These are phyloP conservation scores for Nemania diffusa DNA, from an alignment of 2,329 filamentous ascomycete genomes.

Conservation along the genomic window DNA sequence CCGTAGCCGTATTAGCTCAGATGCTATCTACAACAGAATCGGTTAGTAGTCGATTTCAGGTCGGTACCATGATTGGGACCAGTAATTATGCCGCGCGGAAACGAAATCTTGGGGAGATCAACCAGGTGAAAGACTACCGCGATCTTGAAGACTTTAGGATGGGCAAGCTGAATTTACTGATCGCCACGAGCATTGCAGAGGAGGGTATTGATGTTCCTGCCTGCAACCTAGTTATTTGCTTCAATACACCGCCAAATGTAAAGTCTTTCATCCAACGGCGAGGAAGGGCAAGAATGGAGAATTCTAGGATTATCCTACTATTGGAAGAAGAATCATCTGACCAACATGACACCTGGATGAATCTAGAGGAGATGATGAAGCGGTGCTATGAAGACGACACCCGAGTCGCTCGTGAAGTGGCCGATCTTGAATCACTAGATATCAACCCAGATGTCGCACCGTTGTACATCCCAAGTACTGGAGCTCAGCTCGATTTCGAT, in stretches of 20 bases:
- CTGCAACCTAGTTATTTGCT: slow-evolving; percentile 71
- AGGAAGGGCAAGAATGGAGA: slow-evolving; percentile 61
- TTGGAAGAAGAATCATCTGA: slow-evolving; percentile 47
- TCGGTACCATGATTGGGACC: slow-evolving; percentile 67
- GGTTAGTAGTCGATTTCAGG: slow-evolving; percentile 57
- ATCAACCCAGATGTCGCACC: slow-evolving; percentile 47
- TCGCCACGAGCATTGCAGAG: slow-evolving; percentile 72
- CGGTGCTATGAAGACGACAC: slow-evolving; percentile 72
- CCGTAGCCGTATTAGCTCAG: slow-evolving; percentile 68
- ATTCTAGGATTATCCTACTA: slow-evolving; percentile 63
- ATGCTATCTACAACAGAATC: slow-evolving; percentile 65
- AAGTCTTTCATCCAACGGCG: slow-evolving; percentile 69
- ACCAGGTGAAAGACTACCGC: slow-evolving; percentile 44
- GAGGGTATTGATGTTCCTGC: slow-evolving; percentile 75
- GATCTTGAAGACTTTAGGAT: slow-evolving; percentile 62
- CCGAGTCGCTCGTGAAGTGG: slow-evolving; percentile 59
- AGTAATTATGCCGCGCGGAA: slow-evolving; percentile 53
- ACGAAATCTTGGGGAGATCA: slow-evolving; percentile 54
- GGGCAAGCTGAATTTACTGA: slow-evolving; percentile 65
- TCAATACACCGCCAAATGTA: slow-evolving; percentile 60
- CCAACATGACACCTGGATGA: slow-evolving; percentile 65
- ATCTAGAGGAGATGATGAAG: slow-evolving; percentile 79
- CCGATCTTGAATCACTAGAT: slow-evolving; percentile 59
- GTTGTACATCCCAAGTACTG: slow-evolving; percentile 55
- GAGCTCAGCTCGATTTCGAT: slow-evolving; percentile 76